Base-by-base conservation (phyloP, 257 asterid species). In the Gynochthodes officinalis region DNA sequence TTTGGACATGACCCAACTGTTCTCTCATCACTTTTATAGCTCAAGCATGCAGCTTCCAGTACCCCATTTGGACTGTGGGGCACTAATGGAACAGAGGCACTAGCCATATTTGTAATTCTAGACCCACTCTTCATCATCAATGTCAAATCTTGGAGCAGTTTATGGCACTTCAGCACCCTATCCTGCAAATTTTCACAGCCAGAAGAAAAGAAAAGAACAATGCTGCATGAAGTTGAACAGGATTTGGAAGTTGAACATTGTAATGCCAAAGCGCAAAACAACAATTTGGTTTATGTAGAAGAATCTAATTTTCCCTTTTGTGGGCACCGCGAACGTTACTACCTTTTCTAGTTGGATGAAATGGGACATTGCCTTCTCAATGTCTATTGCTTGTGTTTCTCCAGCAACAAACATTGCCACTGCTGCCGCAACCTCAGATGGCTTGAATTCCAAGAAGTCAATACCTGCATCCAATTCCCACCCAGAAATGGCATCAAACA, bases 381-480 rank as follows among this genome's bases (percentile, higher is more conserved):
- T 75, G 76, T 82, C 88, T 69, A 73, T 32, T 55, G 84, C 81
- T 44, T 73, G 80, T 40, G 39, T 81, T 70, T 86, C 89, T 30
- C 78, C 79, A 42, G 82, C 82, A 73, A 83, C 93, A 68, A 66
- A 77, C 65, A 83, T 52, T 64, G 95, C 95, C 76, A 85, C 90
- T 43, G 95, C 95, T 80, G 95, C 91, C 57, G 89, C 96, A 77
- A 88, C 75, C 77, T 91, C 96, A 76, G 92, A 88, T 25, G 95
- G 86, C 86, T 77, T 88, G 89, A 89, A 91, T 73, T 89, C 93
- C 93, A 91, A 84, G 89, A 88, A 88, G 74, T 88, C 95, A 79
- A 88, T 84, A 77, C 87, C 93, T 91, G 87, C 93, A 85, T 84
- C 80, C 82, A 84, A 78, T 82, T 80, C 63, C 83, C 86, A 71